Evolutionary conservation across 2,329 filamentous ascomycete genomes (phyloP).

Genomic region (Aspergillus ustus): DNA sequence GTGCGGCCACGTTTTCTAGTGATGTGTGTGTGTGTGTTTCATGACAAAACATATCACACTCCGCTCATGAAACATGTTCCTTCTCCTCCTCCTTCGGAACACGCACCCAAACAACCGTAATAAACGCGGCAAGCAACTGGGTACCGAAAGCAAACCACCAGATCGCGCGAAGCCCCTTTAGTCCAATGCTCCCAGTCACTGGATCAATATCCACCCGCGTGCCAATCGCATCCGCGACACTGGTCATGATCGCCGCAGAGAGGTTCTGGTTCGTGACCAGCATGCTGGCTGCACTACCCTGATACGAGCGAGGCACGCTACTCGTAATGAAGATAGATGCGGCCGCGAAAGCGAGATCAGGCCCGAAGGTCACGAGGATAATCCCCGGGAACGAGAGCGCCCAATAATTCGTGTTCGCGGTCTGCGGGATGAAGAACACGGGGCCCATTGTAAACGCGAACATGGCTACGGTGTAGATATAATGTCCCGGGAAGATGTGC

Average conservation of each 20-base stretch:
- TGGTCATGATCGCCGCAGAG: conserved; percentile 48
- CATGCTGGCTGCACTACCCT: conserved; percentile 52
- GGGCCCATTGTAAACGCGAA: conserved; percentile 45
- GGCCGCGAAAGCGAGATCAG: conserved; percentile 53
- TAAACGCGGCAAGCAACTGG: conserved; percentile 38
- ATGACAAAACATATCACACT: too few species aligned
- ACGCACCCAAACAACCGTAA: conserved; percentile 46
- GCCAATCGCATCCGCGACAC: conserved; percentile 45
- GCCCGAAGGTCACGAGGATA: conserved; percentile 52
- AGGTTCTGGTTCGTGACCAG: conserved; percentile 55
- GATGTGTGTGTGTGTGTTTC: too few species aligned
- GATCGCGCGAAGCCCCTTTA: conserved; percentile 45
- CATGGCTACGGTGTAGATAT: conserved; percentile 53
- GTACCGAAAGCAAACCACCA: conserved; percentile 48
- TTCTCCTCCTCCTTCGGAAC: conserved; percentile 49
- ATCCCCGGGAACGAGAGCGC: conserved; percentile 52
- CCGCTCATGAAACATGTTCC: conserved; percentile 30
- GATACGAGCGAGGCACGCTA: conserved; percentile 52
- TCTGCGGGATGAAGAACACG: conserved; percentile 48
- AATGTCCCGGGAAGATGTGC: conserved; percentile 53
- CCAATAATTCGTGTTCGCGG: conserved; percentile 49
- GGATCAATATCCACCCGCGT: conserved; percentile 27
- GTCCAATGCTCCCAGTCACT: conserved; percentile 30
- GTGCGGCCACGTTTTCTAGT: too few species aligned
- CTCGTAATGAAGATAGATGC: conserved; percentile 56